Base-by-base conservation (phyloP, 2,329 filamentous ascomycete genomes). In the Trichophyton rubrum region DNA sequence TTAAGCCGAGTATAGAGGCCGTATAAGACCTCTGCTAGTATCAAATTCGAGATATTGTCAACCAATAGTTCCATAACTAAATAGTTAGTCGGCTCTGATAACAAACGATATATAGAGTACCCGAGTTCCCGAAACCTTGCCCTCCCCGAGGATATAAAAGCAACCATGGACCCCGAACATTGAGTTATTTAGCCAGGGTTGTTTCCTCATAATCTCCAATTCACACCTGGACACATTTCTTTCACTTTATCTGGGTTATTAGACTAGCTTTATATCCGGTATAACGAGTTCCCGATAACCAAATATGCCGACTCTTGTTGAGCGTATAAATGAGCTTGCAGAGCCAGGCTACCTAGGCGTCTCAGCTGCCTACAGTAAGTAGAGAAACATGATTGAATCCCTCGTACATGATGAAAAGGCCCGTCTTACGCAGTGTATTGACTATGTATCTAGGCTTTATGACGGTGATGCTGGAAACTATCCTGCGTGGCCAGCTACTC, bases 401-500 rank as follows among this genome's bases (percentile, higher is more conserved):
- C 5, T 51, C 5, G 22, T 24, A 27, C 9, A 6, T 6, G 11
- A 30, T 17, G 15, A 20, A 55, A 24, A 35, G 51, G 15, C 22
- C 8, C 13, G 4, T 27, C 15, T 11, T 27, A 30, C 27, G 6
- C 6, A 30, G 27, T 13, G 8, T 24, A 24, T 15, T 55, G 17
- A 55, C 13, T 8, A 3, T 59, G 8, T 9, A 35, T 59, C 20
- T 56, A 75, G 73, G 69, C 59, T 73, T 74, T 38, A 51, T 69
- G 3, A 62, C 64, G 22, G 68, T 71, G 38, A 67, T 71, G 20
- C 33, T 68, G 9, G 72, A 74, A 59, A 67, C 68, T 1, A 63
- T 74, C 9, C 60, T 64, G 22, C 65, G 66, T 1, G 73, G 73
- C 15, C 66, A 74, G 57, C 35, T 72, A 20, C 66, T 74, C n/a